Base-by-base conservation (phyloP, 1,284 basidiomycete genomes). In the Microbotryomycetes sp. region DNA sequence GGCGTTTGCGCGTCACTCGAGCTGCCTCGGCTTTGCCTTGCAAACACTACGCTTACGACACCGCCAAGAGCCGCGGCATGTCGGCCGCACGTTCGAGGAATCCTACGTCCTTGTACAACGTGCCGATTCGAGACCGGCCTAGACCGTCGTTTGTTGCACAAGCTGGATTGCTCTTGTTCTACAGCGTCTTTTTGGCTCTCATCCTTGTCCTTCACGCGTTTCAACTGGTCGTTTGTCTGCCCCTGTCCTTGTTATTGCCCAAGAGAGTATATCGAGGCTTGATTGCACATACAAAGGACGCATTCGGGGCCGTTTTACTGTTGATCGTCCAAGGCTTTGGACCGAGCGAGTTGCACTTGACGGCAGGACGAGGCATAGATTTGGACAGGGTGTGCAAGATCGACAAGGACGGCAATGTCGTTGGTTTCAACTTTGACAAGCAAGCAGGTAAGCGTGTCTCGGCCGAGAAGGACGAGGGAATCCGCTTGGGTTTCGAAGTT, bases 351-450 rank as follows among this genome's bases (percentile, higher is more conserved):
- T 18, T 41, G 11, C 11, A 11, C 35, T 41, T 41, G 35, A 41
- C 35, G 35, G 35, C 35, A 11, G 35, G 35, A 11, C 35, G 18
- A 18, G 35, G 35, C 9, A 41, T 41, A 9, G 35, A 41, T 41
- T 41, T 41, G 35, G 35, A 41, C 35, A 41, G 18, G 18, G 35
- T 41, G 18, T 41, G 35, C 35, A 41, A 18, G 35, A 18, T 41
- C 18, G 35, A 41, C 18, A 18, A 59, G 11, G 71, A 77, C 0
- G 89, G 89, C 15, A 75, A 78, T 30, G 79, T 88, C 24, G 74
- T 79, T 2, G 79, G 77, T 2, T 76, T 97, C 57, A 81, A 85
- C 58, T 76, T 94, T 13, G 90, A 90, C 0, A 41, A 18, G 35
- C 35, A 41, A 21, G 48, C 48, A 9, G 48, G 27, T 50, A 11